Conservation (phyloP, 2,329 filamentous ascomycete genomes). For the Tolypocladium paradoxum region DNA sequence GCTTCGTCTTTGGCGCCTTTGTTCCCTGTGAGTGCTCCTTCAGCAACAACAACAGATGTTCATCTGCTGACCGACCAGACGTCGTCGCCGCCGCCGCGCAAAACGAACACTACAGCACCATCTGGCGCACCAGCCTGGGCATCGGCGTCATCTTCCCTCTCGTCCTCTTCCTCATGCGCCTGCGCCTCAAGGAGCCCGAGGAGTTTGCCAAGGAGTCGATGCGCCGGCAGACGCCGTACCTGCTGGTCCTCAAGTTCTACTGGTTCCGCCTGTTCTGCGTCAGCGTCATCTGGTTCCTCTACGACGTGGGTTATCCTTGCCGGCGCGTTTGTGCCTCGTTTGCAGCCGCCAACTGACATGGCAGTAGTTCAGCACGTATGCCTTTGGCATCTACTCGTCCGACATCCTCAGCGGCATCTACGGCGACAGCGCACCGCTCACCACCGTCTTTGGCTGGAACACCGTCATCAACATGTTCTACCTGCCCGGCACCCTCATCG, state of each 20-base stretch:
- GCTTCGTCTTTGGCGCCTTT: constrained; percentile 72
- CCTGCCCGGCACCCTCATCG: constrained; percentile 69
- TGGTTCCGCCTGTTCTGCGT: constrained; percentile 62
- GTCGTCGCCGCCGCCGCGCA: constrained; percentile 45
- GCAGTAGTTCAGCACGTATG: constrained; percentile 61
- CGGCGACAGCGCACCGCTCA: constrained; percentile 49
- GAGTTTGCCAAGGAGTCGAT: constrained; percentile 64
- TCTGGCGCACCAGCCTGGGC: constrained; percentile 75
- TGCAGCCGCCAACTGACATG: neutral
- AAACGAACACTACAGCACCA: constrained; percentile 55
- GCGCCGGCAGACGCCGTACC: constrained; percentile 47
- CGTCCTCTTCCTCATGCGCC: constrained; percentile 57
- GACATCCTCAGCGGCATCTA: constrained; percentile 60
- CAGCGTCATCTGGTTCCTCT: constrained; percentile 74
- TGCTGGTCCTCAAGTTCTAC: constrained; percentile 53
- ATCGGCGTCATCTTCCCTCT: constrained; percentile 70
- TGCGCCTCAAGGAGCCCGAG: constrained; percentile 68
- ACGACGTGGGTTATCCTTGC: constrained; percentile 41
- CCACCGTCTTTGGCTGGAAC: constrained; percentile 78
- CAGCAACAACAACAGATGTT: neutral
- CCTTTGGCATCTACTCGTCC: constrained; percentile 76
- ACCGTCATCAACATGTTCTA: constrained; percentile 84
- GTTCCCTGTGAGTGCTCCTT: constrained; percentile 42
- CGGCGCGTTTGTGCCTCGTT: neutral
- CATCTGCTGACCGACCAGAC: constrained; percentile 13